A percentile compares a stretch with the other conserved stretches of the same genome.
These are phyloP conservation scores for Amanita jacksonii DNA, from an alignment of 768 basidiomycete genomes.

Conservation along the genomic window DNA sequence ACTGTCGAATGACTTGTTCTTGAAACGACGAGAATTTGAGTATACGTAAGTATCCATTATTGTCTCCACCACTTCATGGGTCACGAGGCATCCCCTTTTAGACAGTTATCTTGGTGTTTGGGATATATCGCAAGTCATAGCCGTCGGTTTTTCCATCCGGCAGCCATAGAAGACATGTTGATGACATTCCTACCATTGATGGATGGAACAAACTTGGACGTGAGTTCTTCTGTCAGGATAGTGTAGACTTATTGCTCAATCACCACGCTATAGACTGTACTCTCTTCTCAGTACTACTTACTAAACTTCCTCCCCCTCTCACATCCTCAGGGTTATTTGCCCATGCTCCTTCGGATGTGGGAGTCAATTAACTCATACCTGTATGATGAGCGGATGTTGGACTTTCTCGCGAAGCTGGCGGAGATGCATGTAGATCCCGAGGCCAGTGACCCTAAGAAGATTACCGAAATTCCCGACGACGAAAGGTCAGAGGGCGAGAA, in stretches of 20 bases:
- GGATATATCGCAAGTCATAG: constrained; percentile 58
- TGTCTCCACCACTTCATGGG: constrained; percentile 3
- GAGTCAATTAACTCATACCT: constrained; percentile 82
- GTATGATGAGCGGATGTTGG: constrained; percentile 85
- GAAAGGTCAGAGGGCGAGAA: constrained; percentile 52
- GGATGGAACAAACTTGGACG: constrained; percentile 66
- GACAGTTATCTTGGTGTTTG: constrained; percentile 72
- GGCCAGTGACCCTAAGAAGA: constrained; percentile 61
- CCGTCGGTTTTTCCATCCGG: constrained; percentile 83
- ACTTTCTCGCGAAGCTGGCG: constrained; percentile 68
- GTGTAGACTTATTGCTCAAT: background rate
- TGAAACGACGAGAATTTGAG: constrained; percentile 68
- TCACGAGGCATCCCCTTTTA: constrained; percentile 17
- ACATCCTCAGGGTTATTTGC: constrained; percentile 78
- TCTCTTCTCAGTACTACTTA: constrained; percentile 80
- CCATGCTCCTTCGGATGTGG: constrained; percentile 81
- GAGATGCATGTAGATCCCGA: constrained; percentile 77
- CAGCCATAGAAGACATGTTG: constrained; percentile 82
- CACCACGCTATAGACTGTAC: constrained; percentile 44
- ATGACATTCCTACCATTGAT: constrained; percentile 73
- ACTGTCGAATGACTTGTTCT: constrained; percentile 65
- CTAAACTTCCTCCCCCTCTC: constrained; percentile 78
- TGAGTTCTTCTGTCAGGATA: constrained; percentile 25
- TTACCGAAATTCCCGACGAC: constrained; percentile 63
- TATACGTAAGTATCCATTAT: constrained; percentile 44